Percentiles rank a stretch among this genome's conserved stretches.
These are phyloP conservation scores for Wickerhamomyces canadensis DNA, from an alignment of 805 yeast genomes.

Conservation along the genomic window DNA sequence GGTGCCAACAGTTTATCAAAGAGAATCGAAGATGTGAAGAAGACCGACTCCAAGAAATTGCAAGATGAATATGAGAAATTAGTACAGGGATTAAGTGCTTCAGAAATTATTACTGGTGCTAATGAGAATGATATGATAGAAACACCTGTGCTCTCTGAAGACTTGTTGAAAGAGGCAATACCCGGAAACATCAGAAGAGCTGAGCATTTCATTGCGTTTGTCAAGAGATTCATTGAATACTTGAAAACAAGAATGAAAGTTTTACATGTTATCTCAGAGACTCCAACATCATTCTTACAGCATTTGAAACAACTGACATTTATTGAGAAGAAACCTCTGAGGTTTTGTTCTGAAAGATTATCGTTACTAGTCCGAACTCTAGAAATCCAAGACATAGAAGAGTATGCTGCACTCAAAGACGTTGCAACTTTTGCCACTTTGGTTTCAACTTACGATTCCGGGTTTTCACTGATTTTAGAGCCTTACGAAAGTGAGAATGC, in stretches of 20 bases:
- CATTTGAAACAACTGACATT: conserved; percentile 91
- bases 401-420: conserved; percentile 87
- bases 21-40: conserved; percentile 81
- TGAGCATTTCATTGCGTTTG: conserved; percentile 91
- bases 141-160: conserved; percentile 82
- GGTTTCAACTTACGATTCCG: conserved; percentile 90
- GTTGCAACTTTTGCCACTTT: conserved; percentile 96
- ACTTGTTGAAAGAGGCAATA: conserved; percentile 83
- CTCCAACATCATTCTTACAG: conserved; percentile 87
- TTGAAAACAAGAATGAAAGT: conserved; percentile 97
- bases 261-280: conserved; percentile 94
- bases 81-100: conserved; percentile 82
- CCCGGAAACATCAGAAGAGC: conserved; percentile 98
- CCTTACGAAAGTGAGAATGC: conserved; percentile 93
- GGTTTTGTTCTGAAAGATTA: conserved; percentile 88
- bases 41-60: conserved; percentile 73
- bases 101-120: conserved; percentile 63
- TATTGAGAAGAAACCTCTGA: conserved; percentile 84
- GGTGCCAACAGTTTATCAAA: conserved; percentile 79
- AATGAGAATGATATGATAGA: conserved; percentile 71
- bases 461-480: conserved; percentile 86
- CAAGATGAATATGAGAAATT: conserved; percentile 88
- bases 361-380: conserved; percentile 85
- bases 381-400: conserved; percentile 84
- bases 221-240: conserved; percentile 90